Percentiles rank a stretch among this genome's conserved stretches.
Evolutionary conservation across 352 stramenopile genomes (phyloP).

Genomic region (Pythium scleroteichum): DNA sequence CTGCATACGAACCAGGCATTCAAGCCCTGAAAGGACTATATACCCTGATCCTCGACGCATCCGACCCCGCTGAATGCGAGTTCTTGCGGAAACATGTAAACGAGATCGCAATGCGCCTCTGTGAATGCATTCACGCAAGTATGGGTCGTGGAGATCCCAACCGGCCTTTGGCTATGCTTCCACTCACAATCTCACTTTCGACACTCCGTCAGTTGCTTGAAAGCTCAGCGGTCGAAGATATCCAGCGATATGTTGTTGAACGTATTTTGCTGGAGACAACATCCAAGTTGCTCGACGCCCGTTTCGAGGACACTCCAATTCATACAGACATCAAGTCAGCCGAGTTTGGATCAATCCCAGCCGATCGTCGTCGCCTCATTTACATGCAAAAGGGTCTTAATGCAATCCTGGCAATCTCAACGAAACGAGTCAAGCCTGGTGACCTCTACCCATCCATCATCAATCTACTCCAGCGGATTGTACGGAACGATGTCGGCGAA

Average conservation of each 20-base stretch:
- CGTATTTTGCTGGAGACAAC: conserved; percentile 75
- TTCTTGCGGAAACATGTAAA: conserved; percentile 82
- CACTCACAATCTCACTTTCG: conserved; percentile 73
- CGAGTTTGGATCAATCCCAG: conserved; percentile 33
- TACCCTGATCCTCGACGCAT: conserved; percentile 65
- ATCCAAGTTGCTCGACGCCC: conserved; percentile 70
- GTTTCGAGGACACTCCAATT: conserved; percentile 60
- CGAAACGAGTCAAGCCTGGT: conserved; percentile 56
- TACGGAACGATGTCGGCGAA: conserved; percentile 77
- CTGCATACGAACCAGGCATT: conserved; percentile 58
- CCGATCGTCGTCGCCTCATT: conserved; percentile 38
- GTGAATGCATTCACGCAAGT: conserved; percentile 70
- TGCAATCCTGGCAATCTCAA: conserved; percentile 57
- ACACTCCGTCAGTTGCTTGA: conserved; percentile 65
- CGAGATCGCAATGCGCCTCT: conserved; percentile 73
- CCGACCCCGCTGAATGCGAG: conserved; percentile 51
- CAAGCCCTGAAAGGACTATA: conserved; percentile 83
- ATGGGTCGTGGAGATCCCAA: conserved; percentile 63
- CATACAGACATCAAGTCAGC: conserved; percentile 40
- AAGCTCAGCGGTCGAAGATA: conserved; percentile 52
- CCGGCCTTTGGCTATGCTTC: conserved; percentile 66
- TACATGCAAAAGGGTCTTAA: conserved; percentile 75
- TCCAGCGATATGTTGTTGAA: conserved; percentile 79
- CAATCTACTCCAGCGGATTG: conserved; percentile 76
- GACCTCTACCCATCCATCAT: conserved; percentile 80